phyloP scores from a whole-genome alignment of 2,329 filamentous ascomycete species.

The Hymenoscyphus fraxineus region DNA sequence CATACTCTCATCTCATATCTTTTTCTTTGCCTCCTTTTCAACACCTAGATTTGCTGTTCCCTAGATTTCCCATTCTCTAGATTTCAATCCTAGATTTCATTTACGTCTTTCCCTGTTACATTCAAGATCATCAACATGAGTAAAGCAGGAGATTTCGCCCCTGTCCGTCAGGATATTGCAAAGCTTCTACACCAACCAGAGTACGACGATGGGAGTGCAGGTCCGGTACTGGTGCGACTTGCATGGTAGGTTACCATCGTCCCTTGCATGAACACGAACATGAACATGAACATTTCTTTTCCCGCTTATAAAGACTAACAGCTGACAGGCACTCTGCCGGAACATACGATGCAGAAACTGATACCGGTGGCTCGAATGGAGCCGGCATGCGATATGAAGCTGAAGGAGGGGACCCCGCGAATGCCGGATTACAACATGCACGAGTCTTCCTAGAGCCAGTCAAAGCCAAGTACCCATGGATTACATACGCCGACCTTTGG shows the following conservation, averaged over 20 bases:
- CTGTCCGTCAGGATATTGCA: slow-evolving; percentile 52
- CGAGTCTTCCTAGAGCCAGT: slow-evolving; percentile 61
- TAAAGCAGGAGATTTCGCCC: slow-evolving; percentile 62
- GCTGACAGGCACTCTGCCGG: slow-evolving; percentile 55
- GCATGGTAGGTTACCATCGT: slow-evolving; percentile 48
- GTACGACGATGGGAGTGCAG: slow-evolving; percentile 63
- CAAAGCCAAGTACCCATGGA: slow-evolving; percentile 56
- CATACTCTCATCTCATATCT: slow-evolving; percentile 5
- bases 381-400: slow-evolving; percentile 63
- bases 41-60: slow-evolving; percentile 6
- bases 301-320: slow-evolving; percentile 9
- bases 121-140: slow-evolving; percentile 25
- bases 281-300: background rate
- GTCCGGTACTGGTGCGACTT: slow-evolving; percentile 59
- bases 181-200: slow-evolving; percentile 54
- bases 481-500: slow-evolving; percentile 64
- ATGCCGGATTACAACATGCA: slow-evolving; percentile 61
- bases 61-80: slow-evolving; percentile 18
- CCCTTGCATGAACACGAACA: background rate
- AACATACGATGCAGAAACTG: slow-evolving; percentile 55
- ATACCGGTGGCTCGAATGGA: slow-evolving; percentile 62
- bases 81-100: slow-evolving; percentile 6
- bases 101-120: slow-evolving; percentile 2
- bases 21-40: slow-evolving; percentile 11
- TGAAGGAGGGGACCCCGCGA: slow-evolving; percentile 61